Percentiles rank a stretch among this genome's conserved stretches.
Evolutionary conservation across 202 grass and related monocot genomes (phyloP).

Genomic region (Musa balbisiana): DNA sequence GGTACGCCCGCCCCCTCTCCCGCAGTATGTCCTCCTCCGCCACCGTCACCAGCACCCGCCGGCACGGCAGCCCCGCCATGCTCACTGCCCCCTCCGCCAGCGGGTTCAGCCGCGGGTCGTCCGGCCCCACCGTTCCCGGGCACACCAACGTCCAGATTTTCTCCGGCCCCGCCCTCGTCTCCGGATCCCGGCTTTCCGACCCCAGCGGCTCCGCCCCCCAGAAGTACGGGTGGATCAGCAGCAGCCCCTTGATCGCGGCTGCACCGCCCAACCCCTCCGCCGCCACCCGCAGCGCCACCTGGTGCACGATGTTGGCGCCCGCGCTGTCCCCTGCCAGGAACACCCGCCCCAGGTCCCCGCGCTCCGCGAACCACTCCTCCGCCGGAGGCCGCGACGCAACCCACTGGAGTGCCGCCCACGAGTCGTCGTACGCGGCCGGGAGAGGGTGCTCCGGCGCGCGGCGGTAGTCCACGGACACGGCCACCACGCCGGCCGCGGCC

Average conservation of each 20-base stretch:
- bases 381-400: background rate
- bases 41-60: slow-evolving; percentile 53
- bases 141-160: slow-evolving; percentile 49
- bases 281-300: slow-evolving; percentile 35
- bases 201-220: slow-evolving; percentile 41
- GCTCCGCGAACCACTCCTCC: slow-evolving; percentile 35
- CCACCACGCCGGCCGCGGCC: slow-evolving; percentile 26
- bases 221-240: slow-evolving; percentile 76
- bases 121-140: slow-evolving; percentile 42
- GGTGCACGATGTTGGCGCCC: slow-evolving; percentile 56
- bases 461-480: slow-evolving; percentile 58
- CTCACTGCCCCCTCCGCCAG: slow-evolving; percentile 40
- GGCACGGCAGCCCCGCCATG: slow-evolving; percentile 43
- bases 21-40: slow-evolving; percentile 56
- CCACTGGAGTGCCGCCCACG: slow-evolving; percentile 48
- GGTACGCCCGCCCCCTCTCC: slow-evolving; percentile 70
- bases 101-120: slow-evolving; percentile 60
- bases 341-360: slow-evolving; percentile 37
- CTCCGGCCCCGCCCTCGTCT: slow-evolving; percentile 35
- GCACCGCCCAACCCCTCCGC: slow-evolving; percentile 14
- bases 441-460: slow-evolving; percentile 57
- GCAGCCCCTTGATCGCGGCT: slow-evolving; percentile 29
- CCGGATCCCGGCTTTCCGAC: slow-evolving; percentile 27
- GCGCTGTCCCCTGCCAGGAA: slow-evolving; percentile 67
- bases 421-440: slow-evolving; percentile 53